A percentile compares a stretch with the other conserved stretches of the same genome.
Conservation (phyloP, 179 eudicot genomes). For the Nepenthes alata region DNA sequence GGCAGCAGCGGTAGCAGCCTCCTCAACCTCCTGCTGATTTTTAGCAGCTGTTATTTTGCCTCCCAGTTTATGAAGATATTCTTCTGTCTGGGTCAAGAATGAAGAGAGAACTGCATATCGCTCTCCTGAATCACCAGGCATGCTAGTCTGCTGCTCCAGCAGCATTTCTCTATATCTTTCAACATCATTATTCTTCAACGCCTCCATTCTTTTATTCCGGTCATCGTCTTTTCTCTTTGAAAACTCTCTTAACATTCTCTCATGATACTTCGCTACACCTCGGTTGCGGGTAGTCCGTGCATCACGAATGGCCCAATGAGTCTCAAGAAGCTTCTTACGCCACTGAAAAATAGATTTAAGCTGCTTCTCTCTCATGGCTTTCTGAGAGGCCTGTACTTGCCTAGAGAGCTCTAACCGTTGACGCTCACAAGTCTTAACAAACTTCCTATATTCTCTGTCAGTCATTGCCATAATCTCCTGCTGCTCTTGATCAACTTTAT, state of each 20-base stretch:
- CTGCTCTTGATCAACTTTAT: conserved; percentile 89
- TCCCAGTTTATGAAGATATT: conserved; percentile 87
- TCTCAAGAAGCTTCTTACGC: conserved; percentile 95
- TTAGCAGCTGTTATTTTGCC: conserved; percentile 85
- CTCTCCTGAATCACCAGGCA: conserved; percentile 90
- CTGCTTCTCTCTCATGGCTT: conserved; percentile 85
- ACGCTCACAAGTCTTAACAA: conserved; percentile 87
- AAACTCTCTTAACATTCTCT: conserved; percentile 87
- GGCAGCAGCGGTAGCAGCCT: conserved; percentile 55
- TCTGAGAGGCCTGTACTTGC: conserved; percentile 82
- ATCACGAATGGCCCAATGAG: conserved; percentile 96
- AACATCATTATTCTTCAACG: conserved; percentile 93
- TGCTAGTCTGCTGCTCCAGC: conserved; percentile 87
- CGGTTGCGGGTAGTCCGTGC: conserved; percentile 92
- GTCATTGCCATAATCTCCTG: conserved; percentile 93
- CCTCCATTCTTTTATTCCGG: conserved; percentile 89
- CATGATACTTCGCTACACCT: conserved; percentile 94
- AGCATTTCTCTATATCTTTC: conserved; percentile 94
- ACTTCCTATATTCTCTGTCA: conserved; percentile 85
- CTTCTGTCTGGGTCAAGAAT: conserved; percentile 87
- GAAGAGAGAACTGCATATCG: conserved; percentile 83
- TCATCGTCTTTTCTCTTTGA: conserved; percentile 89
- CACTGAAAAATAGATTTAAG: conserved; percentile 76
- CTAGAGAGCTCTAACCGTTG: conserved; percentile 82
- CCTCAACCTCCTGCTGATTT: conserved; percentile 93